phyloP scores from a whole-genome alignment of 352 stramenopile species.

The Pythium myriotylum region DNA sequence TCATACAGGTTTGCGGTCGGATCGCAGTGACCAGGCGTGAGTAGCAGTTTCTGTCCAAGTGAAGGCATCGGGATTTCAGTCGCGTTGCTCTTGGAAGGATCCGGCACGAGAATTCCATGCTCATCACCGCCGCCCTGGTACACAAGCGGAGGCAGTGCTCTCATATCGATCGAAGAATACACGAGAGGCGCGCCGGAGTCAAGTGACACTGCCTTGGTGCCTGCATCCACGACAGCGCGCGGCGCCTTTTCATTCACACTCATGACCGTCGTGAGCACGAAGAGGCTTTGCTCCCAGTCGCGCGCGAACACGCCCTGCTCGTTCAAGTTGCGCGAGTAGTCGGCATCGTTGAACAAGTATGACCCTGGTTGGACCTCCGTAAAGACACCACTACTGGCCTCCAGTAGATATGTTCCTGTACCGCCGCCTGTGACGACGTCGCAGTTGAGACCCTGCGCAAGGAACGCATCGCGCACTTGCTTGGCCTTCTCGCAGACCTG shows the following conservation, averaged over 20 bases:
- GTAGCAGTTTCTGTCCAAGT: conserved; percentile 58
- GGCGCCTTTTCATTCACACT: conserved; percentile 46
- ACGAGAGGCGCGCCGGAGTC: conserved; percentile 66
- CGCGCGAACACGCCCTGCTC: conserved; percentile 39
- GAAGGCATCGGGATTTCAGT: conserved; percentile 42
- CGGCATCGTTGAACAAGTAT: conserved; percentile 79
- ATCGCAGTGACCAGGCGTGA: conserved; percentile 71
- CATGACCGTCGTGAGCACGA: conserved; percentile 74
- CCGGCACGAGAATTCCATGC: conserved; percentile 60
- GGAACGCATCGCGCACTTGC: conserved; percentile 42
- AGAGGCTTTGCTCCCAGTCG: conserved; percentile 67
- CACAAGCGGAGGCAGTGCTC: conserved; percentile 43
- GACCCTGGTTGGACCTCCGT: conserved; percentile 79
- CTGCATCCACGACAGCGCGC: conserved; percentile 66
- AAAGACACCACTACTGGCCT: conserved; percentile 63
- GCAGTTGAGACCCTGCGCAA: conserved; percentile 39
- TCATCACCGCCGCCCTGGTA: conserved; percentile 69
- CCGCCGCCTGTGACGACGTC: conserved; percentile 71
- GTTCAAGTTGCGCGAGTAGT: conserved; percentile 65
- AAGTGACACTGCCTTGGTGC: conserved; percentile 73
- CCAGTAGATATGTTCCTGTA: conserved; percentile 68
- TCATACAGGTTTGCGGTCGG: conserved; percentile 83
- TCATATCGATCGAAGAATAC: conserved; percentile 41
- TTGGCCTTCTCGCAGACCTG: conserved; percentile 44
- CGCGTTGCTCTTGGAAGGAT: not conserved